phyloP scores from a whole-genome alignment of 352 stramenopile genomes.

The Thalassiosira hispida region DNA sequence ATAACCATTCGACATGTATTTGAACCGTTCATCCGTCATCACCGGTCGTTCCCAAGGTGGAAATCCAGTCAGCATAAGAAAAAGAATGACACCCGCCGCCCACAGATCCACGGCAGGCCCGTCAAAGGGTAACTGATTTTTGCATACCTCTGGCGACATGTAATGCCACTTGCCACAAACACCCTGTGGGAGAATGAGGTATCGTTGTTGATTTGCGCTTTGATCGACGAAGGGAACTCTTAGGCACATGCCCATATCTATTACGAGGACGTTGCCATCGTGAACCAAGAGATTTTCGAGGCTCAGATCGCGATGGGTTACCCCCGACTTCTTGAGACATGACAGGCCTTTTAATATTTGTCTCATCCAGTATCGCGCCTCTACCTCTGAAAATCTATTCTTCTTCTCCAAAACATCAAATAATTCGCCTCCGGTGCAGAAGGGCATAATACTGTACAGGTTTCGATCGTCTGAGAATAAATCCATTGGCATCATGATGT shows the following conservation, averaged over 20 bases:
- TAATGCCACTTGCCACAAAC: slow-evolving; percentile 84
- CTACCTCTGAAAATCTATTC: slow-evolving; percentile 46
- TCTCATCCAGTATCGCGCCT: slow-evolving; percentile 54
- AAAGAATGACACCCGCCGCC: slow-evolving; percentile 79
- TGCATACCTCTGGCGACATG: slow-evolving; percentile 78
- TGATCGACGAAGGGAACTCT: slow-evolving; percentile 58
- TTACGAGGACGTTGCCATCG: slow-evolving; percentile 63
- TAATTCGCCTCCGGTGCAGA: slow-evolving; percentile 49
- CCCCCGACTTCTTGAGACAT: slow-evolving; percentile 73
- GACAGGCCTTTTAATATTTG: slow-evolving; percentile 68
- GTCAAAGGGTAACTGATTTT: slow-evolving; percentile 74
- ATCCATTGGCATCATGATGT: slow-evolving; percentile 51
- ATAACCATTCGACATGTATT: slow-evolving; percentile 78
- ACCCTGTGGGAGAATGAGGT: slow-evolving; percentile 68
- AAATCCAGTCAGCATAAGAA: slow-evolving; percentile 78
- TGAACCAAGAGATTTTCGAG: slow-evolving; percentile 85
- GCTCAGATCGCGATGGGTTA: slow-evolving; percentile 92
- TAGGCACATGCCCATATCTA: slow-evolving; percentile 84
- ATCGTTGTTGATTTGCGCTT: slow-evolving; percentile 2
- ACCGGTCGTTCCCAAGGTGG: slow-evolving; percentile 74
- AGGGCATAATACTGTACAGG: slow-evolving; percentile 55
- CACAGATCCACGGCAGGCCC: slow-evolving; percentile 82
- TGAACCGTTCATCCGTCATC: slow-evolving; percentile 76
- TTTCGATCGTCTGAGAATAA: slow-evolving; percentile 43
- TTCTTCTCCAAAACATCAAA: slow-evolving; percentile 48